Evolutionary conservation across 495 filamentous ascomycete species (phyloP), one percentile per base, ranked within the genome.

Genomic region (Lindgomyces ingoldianus): DNA sequence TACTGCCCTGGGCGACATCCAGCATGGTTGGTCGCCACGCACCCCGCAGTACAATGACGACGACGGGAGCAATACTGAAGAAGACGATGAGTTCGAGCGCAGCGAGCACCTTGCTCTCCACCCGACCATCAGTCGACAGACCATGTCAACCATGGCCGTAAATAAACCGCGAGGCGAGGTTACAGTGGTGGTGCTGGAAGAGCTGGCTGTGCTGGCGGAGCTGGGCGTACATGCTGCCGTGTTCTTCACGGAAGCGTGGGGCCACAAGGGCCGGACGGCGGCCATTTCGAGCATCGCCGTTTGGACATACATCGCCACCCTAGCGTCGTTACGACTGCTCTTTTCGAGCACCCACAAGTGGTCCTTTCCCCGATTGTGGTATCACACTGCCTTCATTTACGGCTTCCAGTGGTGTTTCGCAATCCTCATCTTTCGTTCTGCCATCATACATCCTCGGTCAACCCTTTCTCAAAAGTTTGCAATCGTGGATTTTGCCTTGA

Each of bases 361-460:
- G 19, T 80, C 79, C 0, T 82, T 92, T 24, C 88, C 89, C 16
- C 81, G 83, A 42, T 75, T 98, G 10, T 99, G 95, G 95, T 91
- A 91, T 66, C 94, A 99, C 75, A 98, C 95, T 0, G 87, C 91
- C 8, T 77, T 81, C 47, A 81, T 98, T n/a, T 99, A 99, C 74
- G 80, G 81, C 54, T 78, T 88, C 53, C 89, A 91, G 70, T 97
- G 94, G 90, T 69, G 93, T 30, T 87, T 93, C 70, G 80, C 82
- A 1, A 64, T 90, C 18, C 76, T 91, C 64, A 75, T 91, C 6
- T 94, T 98, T 80, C 89, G 95, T 41, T 95, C 93, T 30, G 85
- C 84, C 41, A 73, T 98, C 51, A 87, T 98, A 61, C 90, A 94
- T 75, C 89, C 93, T 1, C 75, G 74, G 29, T 86, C 87, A n/a